phyloP scores from a whole-genome alignment of 371 early-diverging fungal species.

The Mortierella sp. region DNA sequence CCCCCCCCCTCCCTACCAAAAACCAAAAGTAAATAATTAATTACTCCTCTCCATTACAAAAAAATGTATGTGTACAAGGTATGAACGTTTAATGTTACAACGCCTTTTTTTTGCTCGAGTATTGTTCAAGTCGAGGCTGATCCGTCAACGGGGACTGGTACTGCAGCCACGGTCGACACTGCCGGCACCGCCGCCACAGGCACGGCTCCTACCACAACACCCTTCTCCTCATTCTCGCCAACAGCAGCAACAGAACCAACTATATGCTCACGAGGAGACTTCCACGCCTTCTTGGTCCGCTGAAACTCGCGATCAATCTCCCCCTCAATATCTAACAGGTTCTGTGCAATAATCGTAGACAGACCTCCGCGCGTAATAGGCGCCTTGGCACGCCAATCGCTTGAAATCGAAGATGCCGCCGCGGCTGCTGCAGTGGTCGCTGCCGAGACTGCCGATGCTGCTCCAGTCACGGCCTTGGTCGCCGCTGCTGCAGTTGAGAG shows the following conservation, averaged over 20 bases:
- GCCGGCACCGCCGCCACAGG: background rate
- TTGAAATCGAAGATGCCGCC: background rate
- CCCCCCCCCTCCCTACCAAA: background rate
- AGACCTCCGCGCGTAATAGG: constrained; percentile 19
- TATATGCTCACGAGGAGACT: constrained; percentile 3
- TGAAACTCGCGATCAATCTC: background rate
- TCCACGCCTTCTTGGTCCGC: constrained; percentile 1
- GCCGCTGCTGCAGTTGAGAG: background rate
- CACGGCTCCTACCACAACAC: background rate
- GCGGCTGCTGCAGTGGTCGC: background rate
- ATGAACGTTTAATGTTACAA: too few species aligned
- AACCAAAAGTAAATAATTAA: too few species aligned
- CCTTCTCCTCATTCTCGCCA: constrained; percentile 1
- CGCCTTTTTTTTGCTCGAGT: background rate
- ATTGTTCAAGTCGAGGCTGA: background rate
- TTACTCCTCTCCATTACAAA: too few species aligned
- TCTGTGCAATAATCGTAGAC: constrained; percentile 25
- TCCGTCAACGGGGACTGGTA: background rate
- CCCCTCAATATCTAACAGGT: constrained; percentile 16
- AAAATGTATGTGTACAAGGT: too few species aligned
- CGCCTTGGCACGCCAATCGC: background rate
- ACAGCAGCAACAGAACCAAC: constrained; percentile 1
- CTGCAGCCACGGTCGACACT: background rate
- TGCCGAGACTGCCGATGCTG: background rate
- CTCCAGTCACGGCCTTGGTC: background rate